Base-by-base conservation (phyloP, 2,329 filamentous ascomycete species). In the Exophiala sp. region DNA sequence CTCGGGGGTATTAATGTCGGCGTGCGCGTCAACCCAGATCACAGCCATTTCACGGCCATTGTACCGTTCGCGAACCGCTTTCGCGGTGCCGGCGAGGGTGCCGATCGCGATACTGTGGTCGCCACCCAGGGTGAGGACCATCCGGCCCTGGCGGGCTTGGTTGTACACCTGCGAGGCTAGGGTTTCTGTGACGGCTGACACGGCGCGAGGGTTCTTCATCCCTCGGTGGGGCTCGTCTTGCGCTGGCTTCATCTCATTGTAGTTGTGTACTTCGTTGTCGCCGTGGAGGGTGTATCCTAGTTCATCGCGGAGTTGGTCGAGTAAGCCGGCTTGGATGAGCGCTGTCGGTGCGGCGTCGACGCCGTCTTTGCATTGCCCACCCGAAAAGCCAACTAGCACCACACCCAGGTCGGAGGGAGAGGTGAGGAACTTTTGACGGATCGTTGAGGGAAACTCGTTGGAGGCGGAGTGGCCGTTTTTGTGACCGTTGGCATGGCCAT, bases 21-120 rank as follows among this genome's bases (percentile, higher is more conserved):
- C 85, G 70, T 98, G 93, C 21, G 93, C 93, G 70, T 98, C 93
- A 24, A 98, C 93, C 93, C 93, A 98, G 68, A 98, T 94, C 50
- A 98, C 88, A 10, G 89, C 93, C 56, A 96, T 83, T 62, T 97
- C 91, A 48, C 85, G 78, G 38, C 76, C 62, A 11, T 75, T 81
- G 52, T 95, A 73, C 14, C 91, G 75, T 76, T 98, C 90, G 51
- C 87, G 81, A 34, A 88, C 83, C 0, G 91, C 93, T 72, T 85
- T 87, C 29, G 90, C 87, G 1, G 85, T 88, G 34, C 93, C 93
- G 22, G 85, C 85, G 61, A 98, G 82, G 41, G 88, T 95, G 56
- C 93, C 93, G 62, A 98, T 94, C 56, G 93, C 93, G 65, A 98
- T 94, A 58, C 84, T 89, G 76, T 98, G 93, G 72, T 98, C 93